These are phyloP conservation scores for Saccharomycopsis sp. DNA, from an alignment of 805 yeast species.

Conservation along the genomic window DNA sequence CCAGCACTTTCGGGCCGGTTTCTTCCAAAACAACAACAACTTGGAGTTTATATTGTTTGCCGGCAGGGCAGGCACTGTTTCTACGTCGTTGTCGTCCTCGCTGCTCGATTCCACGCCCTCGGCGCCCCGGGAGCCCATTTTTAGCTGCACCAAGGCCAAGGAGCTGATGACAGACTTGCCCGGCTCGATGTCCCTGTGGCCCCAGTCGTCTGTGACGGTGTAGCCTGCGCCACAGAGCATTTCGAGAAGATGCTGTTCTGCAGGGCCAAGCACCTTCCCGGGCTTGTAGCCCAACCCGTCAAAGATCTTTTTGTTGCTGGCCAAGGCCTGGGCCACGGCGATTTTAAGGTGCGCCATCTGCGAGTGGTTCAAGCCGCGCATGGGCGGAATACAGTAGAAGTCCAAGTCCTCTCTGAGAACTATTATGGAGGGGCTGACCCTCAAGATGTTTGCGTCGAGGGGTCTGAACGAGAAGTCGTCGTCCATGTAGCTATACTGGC, in stretches of 20 bases:
- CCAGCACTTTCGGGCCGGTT: slow-evolving; percentile 99
- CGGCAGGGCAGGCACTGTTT: slow-evolving; percentile 24
- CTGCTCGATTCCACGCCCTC: slow-evolving; percentile 43
- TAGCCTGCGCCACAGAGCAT: slow-evolving; percentile 94
- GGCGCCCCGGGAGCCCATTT: slow-evolving; percentile 29
- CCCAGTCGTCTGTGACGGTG: slow-evolving; percentile 65
- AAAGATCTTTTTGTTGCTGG: slow-evolving; percentile 55
- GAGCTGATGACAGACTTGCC: slow-evolving; percentile 82
- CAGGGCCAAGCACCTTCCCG: slow-evolving; percentile 62
- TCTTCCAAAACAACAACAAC: slow-evolving; percentile 86
- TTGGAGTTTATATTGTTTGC: slow-evolving; percentile 34
- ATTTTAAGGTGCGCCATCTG: slow-evolving; percentile 64
- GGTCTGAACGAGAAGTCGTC: slow-evolving; percentile 24
- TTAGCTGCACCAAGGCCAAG: slow-evolving; percentile 61
- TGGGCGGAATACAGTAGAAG: slow-evolving; percentile 82
- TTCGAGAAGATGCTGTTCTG: slow-evolving; percentile 89
- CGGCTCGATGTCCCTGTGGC: slow-evolving; percentile 81
- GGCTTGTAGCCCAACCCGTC: slow-evolving; percentile 66
- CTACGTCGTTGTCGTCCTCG: slow-evolving; percentile 32
- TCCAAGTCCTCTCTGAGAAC: slow-evolving; percentile 92
- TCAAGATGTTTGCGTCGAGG: slow-evolving; percentile 59
- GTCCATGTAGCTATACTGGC: slow-evolving; percentile 2
- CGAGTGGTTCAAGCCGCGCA: slow-evolving; percentile 44
- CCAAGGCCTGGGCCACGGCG: slow-evolving; percentile 63
- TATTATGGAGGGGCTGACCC: slow-evolving; percentile 80